phyloP scores from a whole-genome alignment of 192 early-diverging fungal genomes.

The Dispira simplex region DNA sequence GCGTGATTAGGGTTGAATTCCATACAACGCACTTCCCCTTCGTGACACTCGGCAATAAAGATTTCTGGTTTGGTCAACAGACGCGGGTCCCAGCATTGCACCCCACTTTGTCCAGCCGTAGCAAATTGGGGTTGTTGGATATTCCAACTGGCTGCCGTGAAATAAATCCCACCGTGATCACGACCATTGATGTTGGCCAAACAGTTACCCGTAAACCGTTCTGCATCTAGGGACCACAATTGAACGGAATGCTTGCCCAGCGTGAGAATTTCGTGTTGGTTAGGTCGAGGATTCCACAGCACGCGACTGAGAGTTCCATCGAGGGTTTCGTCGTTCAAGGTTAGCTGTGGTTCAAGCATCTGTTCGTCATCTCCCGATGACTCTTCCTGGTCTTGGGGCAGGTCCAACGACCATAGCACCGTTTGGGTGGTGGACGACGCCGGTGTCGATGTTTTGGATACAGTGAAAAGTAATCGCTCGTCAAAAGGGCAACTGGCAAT shows the following conservation, averaged over 20 bases:
- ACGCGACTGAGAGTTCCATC: background rate
- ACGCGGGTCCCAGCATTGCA: slow-evolving; percentile 60
- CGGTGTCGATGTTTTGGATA: slow-evolving; percentile 27
- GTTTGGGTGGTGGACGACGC: background rate
- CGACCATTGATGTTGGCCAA: background rate
- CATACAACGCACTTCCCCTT: slow-evolving; percentile 45
- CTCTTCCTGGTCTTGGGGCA: background rate
- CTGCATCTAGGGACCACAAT: background rate
- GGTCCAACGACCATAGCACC: background rate
- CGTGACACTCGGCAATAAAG: slow-evolving; percentile 40
- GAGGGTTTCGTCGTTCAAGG: background rate
- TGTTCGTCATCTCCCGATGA: background rate
- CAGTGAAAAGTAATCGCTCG: slow-evolving; percentile 42
- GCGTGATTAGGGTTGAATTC: slow-evolving; percentile 55
- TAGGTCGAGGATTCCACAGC: background rate
- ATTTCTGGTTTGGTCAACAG: slow-evolving; percentile 22
- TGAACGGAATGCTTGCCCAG: background rate
- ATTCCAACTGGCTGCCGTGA: background rate
- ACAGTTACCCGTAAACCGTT: background rate
- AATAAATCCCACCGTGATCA: background rate
- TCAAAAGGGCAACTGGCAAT: slow-evolving; percentile 43
- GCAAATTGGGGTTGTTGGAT: slow-evolving; percentile 19
- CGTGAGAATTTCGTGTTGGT: background rate
- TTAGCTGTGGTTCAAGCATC: background rate
- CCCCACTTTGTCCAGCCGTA: slow-evolving; percentile 35